A percentile compares a stretch with the other conserved stretches of the same genome.
Evolutionary conservation across 768 basidiomycete genomes (phyloP).

Genomic region (Trametopsis cervina): DNA sequence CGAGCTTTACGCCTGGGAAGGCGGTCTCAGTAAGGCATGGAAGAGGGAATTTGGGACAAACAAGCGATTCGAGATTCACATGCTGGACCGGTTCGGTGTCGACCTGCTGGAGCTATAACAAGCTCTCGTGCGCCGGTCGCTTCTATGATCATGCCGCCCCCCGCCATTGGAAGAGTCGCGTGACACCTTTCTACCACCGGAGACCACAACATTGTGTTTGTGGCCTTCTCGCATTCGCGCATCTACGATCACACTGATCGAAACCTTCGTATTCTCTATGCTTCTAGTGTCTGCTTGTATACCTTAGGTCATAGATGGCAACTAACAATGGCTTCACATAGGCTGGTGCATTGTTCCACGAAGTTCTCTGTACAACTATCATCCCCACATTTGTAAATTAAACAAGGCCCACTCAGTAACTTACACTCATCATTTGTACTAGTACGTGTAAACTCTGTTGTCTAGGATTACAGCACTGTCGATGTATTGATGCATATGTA

Average conservation of each 20-base stretch:
- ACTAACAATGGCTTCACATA: not conserved
- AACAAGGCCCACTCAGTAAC: not conserved
- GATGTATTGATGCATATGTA: too few relatives aligned
- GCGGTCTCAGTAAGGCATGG: slow-evolving; percentile 76
- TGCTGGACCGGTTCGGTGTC: slow-evolving; percentile 30
- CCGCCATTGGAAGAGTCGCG: too few relatives aligned
- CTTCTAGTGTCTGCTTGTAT: not conserved
- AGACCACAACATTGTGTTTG: too few relatives aligned
- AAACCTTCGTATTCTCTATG: not conserved
- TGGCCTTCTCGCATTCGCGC: not conserved
- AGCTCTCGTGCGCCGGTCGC: not conserved
- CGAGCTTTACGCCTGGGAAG: slow-evolving; percentile 92
- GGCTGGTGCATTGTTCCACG: not conserved
- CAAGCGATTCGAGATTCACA: slow-evolving; percentile 26
- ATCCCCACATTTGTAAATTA: not conserved
- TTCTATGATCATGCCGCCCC: not conserved
- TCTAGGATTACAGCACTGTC: too few relatives aligned
- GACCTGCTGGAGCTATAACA: slow-evolving; percentile 31
- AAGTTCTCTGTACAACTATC: not conserved
- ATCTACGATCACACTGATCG: not conserved
- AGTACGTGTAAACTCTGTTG: too few relatives aligned
- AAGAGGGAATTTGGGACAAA: slow-evolving; percentile 56
- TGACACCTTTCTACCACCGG: too few relatives aligned
- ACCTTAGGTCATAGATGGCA: not conserved
- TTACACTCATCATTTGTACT: not conserved